Conservation (phyloP, 208 protist species). For the Leishmania guyanensis region DNA sequence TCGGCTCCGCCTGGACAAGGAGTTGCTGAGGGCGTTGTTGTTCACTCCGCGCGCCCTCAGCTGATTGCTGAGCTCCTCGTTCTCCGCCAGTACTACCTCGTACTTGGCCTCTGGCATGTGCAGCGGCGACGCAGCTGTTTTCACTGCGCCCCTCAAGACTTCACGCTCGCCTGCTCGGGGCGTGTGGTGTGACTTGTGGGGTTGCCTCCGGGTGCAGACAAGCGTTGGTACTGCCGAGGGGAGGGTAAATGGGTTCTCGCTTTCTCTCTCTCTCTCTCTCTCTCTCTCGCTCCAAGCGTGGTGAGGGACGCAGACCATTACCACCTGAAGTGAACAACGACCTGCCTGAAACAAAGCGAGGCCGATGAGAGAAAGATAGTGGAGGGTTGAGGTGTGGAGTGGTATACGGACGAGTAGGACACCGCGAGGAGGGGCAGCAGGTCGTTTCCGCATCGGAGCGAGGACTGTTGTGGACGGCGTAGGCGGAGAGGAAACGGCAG, state of each 20-base stretch:
- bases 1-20: conserved; percentile 1
- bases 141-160: not conserved
- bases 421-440: not conserved
- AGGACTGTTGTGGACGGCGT: not conserved
- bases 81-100: conserved; percentile 11
- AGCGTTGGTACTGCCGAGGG: not conserved
- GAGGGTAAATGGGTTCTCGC: not conserved
- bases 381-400: not conserved
- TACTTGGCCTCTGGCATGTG: conserved; percentile 15
- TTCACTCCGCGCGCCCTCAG: conserved; percentile 9
- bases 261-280: too few relatives aligned
- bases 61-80: conserved; percentile 16
- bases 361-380: not conserved
- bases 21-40: conserved; percentile 6
- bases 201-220: not conserved
- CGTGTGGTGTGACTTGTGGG: not conserved
- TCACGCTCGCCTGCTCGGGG: not conserved
- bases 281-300: too few relatives aligned
- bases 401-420: not conserved
- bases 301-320: not conserved
- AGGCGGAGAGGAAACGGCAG: not conserved
- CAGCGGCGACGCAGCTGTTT: not conserved
- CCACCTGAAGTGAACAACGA: not conserved
- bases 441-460: not conserved
- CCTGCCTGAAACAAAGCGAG: not conserved